Evolutionary conservation across 306 rosid genomes (phyloP).

Genomic region (Betula pendula): DNA sequence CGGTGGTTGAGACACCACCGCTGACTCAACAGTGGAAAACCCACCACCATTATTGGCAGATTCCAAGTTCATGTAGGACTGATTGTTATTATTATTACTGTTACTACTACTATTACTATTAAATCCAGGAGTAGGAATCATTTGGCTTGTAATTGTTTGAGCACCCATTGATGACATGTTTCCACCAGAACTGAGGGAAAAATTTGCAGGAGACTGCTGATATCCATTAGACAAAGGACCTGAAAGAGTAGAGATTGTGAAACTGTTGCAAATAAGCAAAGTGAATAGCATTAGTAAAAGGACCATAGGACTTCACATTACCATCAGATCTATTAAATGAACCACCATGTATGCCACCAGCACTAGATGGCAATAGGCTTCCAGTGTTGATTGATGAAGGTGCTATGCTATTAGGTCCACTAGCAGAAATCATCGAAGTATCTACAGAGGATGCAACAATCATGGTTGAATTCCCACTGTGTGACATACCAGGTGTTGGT

Average conservation of each 20-base stretch:
- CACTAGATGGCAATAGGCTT: conserved; percentile 60
- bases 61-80: conserved; percentile 64
- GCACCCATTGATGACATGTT: conserved; percentile 65
- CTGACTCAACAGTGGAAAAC: conserved; percentile 68
- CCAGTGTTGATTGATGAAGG: conserved; percentile 62
- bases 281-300: conserved; percentile 3
- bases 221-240: conserved; percentile 80
- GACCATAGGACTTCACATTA: conserved; percentile 33
- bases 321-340: conserved; percentile 71
- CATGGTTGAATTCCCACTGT: conserved; percentile 70
- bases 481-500: conserved; percentile 93
- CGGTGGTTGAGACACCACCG: conserved; percentile 60
- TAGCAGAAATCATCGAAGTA: conserved; percentile 53
- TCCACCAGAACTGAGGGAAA: conserved; percentile 63
- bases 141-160: conserved; percentile 76
- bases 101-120: conserved; percentile 48
- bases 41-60: conserved; percentile 59
- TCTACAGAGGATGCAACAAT: conserved; percentile 60
- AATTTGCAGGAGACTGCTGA: conserved; percentile 74
- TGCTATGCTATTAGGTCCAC: conserved; percentile 50
- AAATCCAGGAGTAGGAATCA: conserved; percentile 99
- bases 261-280: conserved; percentile 9
- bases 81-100: conserved; percentile 23
- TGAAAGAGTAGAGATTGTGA: conserved; percentile 40
- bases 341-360: conserved; percentile 59